Evolutionary conservation across 208 protist species (phyloP), one percentile per base, ranked within the genome.

Genomic region (Leishmania major): DNA sequence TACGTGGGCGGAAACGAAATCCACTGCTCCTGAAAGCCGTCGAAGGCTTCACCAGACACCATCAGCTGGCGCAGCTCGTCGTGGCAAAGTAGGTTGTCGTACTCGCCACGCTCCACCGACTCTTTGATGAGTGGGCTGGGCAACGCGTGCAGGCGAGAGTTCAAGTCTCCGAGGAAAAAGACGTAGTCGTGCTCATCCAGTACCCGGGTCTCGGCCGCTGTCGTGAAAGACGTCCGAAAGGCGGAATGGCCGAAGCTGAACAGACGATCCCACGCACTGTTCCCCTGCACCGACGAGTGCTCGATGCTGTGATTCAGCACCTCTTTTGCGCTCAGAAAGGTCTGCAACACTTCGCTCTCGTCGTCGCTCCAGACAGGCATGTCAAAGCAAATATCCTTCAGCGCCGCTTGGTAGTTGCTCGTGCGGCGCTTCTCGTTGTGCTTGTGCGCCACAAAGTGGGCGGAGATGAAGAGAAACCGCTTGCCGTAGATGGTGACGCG

Each of bases 81-180:
- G 87, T 93, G 84, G 80, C 88, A 91, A 31, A 96, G 88, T 19
- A 97, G 88, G 53, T 83, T 77, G 75, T 95, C 87, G 75, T 84
- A 90, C 73, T 89, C 86, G 22, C 82, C 76, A 15, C 71, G 40
- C 45, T 67, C 57, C 31, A 95, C 78, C 5, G 80, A 77, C n/a
- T 81, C 79, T 10, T 81, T 84, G 40, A 94, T 92, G 17, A 88
- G 84, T 5, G 64, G 35, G 8, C 86, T 73, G 4, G 84, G 77
- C n/a, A 95, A 28, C 62, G 81, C 89, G 84, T 97, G 92, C 64
- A 98, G 83, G 31, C 96, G 92, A 59, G 97, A 98, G 91, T 99
- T 99, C 40, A 99, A 84, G 82, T 99, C 97, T 4, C 97, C 97
- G 43, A 98, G 82, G 75, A 96, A 99, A 75, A 99, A 98, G 28